Base-by-base conservation (phyloP, 2,329 filamentous ascomycete species). In the Rosellinia necatrix region DNA sequence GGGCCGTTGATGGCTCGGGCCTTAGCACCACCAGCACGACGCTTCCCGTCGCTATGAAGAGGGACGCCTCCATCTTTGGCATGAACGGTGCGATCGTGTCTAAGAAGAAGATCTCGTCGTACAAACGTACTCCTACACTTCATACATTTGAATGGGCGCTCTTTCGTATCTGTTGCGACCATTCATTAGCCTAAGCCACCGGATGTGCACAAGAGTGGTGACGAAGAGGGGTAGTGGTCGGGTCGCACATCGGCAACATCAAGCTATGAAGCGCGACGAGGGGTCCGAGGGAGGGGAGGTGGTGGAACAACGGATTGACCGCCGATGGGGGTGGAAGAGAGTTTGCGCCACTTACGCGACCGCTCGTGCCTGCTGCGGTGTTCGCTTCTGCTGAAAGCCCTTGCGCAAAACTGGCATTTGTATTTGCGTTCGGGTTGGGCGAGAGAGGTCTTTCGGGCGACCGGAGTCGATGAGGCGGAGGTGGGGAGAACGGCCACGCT, bases 121-220 rank as follows among this genome's bases (percentile, higher is more conserved):
- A 99, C 94, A 73, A 99, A 99, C 60, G 94, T 99, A 81, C 92
- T 97, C 71, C 92, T 85, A 76, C 94, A 99, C 79, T 99, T 99
- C 80, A 91, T 83, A 77, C 94, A 99, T 75, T 97, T 97, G 83
- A 99, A 99, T 32, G 94, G 94, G 62, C 94, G 88, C 77, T 97
- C 94, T 78, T 99, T 99, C 63, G 94, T 99, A 76, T 97, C 93
- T 97, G 75, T 59, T 48, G 54, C 50, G 46, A 44, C 47, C n/a
- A n/a, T n/a, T 60, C n/a, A 42, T 75, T 66, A 75, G 71, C 58
- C 55, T 13, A 32, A 40, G 42, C n/a, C n/a, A n/a, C n/a, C n/a
- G n/a, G n/a, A 25, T 7, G 15, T 27, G 24, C 10, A 41, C 38
- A 56, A 43, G 60, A 60, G 40, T 49, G 51, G 49, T 62, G 56